Evolutionary conservation across 1,284 basidiomycete genomes (phyloP).

Genomic region (Hymenochaete sp.): DNA sequence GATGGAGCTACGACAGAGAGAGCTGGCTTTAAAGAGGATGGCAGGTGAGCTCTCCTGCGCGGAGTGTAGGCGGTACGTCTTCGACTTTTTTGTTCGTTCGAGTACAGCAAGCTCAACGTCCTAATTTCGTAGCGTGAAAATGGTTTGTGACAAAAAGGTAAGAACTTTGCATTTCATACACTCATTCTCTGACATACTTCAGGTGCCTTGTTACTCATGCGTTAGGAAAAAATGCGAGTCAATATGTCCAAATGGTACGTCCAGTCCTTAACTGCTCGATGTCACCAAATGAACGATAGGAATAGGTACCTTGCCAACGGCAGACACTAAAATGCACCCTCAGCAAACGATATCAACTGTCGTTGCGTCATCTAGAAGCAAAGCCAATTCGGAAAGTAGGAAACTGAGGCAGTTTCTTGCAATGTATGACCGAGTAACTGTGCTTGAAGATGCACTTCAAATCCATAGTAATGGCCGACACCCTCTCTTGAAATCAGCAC

Average conservation of each 20-base stretch:
- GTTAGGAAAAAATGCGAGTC: neutral
- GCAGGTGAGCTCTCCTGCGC: conserved; percentile 13
- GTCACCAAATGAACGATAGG: neutral
- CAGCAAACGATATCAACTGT: too few relatives aligned
- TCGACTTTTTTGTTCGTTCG: neutral
- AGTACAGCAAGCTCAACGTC: too few relatives aligned
- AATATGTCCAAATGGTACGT: neutral
- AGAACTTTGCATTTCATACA: neutral
- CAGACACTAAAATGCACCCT: too few relatives aligned
- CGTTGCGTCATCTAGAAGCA: too few relatives aligned
- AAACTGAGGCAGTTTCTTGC: conserved; percentile 18
- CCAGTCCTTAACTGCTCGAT: too few relatives aligned
- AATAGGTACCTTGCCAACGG: neutral
- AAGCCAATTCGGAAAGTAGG: too few relatives aligned
- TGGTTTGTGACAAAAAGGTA: conserved; percentile 17
- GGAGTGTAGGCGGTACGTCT: conserved; percentile 11
- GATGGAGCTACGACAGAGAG: conserved; percentile 19
- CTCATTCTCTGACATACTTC: neutral
- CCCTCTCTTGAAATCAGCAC: conserved; percentile 21
- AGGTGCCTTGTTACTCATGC: neutral
- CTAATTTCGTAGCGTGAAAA: conserved; percentile 9
- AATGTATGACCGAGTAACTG: conserved; percentile 18
- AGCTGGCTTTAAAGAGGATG: conserved; percentile 8
- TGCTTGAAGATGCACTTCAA: conserved; percentile 12
- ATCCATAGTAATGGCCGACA: conserved; percentile 17